Evolutionary conservation across 176 grass and related monocot species (phyloP).

Genomic region (Elymus sibiricus): DNA sequence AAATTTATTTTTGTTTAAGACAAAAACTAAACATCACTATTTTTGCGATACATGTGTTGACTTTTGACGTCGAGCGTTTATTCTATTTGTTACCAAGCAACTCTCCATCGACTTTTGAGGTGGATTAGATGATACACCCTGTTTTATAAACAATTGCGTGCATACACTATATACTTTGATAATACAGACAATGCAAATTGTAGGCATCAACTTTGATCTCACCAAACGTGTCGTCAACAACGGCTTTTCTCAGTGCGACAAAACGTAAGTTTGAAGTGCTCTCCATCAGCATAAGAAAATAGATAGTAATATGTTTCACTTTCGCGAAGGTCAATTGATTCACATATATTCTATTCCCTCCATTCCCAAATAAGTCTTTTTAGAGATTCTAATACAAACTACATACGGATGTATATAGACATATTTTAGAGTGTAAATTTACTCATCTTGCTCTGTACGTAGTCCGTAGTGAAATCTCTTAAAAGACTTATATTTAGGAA

Average conservation of each 20-base stretch:
- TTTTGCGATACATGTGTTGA: too few relatives aligned
- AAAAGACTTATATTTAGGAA: too few relatives aligned
- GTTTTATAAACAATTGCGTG: too few relatives aligned
- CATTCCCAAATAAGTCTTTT: too few relatives aligned
- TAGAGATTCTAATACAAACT: too few relatives aligned
- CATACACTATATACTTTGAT: neutral
- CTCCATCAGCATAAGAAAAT: neutral
- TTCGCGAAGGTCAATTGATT: neutral
- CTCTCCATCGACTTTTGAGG: neutral
- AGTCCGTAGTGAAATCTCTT: too few relatives aligned
- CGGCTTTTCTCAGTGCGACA: neutral
- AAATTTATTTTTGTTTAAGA: too few relatives aligned
- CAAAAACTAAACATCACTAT: too few relatives aligned
- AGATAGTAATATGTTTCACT: too few relatives aligned
- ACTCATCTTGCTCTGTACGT: too few relatives aligned
- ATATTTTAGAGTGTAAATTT: too few relatives aligned
- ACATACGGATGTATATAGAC: too few relatives aligned
- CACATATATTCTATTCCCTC: neutral
- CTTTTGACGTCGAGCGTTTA: neutral
- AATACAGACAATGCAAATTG: neutral
- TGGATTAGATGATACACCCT: neutral
- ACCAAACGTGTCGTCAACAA: neutral
- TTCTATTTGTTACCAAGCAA: neutral
- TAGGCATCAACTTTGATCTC: constrained; percentile 8
- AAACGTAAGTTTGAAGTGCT: constrained; percentile 2